Evolutionary conservation across 371 early-diverging fungal species (phyloP), one percentile per base, ranked within the genome.

Genomic region (Rhizopus delemar): DNA sequence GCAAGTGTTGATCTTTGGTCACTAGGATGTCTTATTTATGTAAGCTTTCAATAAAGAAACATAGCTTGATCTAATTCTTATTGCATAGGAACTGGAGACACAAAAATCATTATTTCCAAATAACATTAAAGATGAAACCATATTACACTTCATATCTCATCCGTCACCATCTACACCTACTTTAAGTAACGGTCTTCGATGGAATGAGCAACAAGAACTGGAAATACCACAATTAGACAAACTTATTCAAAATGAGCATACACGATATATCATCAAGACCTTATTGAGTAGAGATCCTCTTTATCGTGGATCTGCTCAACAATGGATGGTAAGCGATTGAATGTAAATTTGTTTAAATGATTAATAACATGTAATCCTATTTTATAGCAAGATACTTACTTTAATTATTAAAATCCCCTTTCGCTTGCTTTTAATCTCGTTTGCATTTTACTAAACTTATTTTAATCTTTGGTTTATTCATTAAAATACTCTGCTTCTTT

Each of bases 1-100:
- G 74, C 79, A 1, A 72, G 74, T 39, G 73, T 79, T 0, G 79
- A 79, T 66, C 49, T 75, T 4, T 79, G 79, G 79, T 74, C 79
- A 16, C 66, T 79, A 8, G 79, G 79, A 5, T 79, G 79, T 57
- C 73, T 75, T 3, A 61, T 79, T 2, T 22, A 22, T 22, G 22
- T 22, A 22, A 22, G 22, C 22, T 22, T 22, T 22, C 22, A 22
- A 0, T 22, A 22, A 22, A 22, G 22, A 22, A 22, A 22, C 22
- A 2, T 22, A 22, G 22, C 22, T 22, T 22, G 22, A 22, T 22
- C 22, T 22, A 22, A 22, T 22, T 2, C 22, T 22, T 22, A 22
- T 22, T 22, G 22, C 2, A 31, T 79, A 74, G 51, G 79, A 79
- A 66, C 57, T 79, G 38, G 76, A 75, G 33, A 79, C 79, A 0